A percentile compares a stretch with the other conserved stretches of the same genome.
phyloP scores from a whole-genome alignment of 345 rosid genomes.

The Salix arbutifolia region DNA sequence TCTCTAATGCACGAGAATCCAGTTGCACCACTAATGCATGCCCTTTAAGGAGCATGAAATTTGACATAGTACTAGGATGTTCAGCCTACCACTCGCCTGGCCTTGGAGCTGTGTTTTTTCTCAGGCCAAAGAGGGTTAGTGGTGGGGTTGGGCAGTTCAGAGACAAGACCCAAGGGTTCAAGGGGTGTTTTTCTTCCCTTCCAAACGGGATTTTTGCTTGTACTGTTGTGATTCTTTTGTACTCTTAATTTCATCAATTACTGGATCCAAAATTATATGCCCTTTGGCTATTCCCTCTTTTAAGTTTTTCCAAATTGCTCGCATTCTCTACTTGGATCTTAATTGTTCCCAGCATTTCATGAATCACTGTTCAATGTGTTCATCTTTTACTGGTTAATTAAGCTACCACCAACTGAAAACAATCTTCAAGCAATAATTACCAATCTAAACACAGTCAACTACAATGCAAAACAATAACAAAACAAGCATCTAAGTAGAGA shows the following conservation, averaged over 20 bases:
- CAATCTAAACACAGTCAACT: background rate
- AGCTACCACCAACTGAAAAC: background rate
- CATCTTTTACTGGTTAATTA: background rate
- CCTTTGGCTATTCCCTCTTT: background rate
- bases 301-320: background rate
- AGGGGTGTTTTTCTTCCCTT: background rate
- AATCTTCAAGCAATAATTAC: background rate
- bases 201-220: background rate
- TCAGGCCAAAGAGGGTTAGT: background rate
- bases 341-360: background rate
- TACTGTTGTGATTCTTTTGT: background rate
- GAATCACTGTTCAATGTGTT: background rate
- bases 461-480: background rate
- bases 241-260: background rate
- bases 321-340: background rate
- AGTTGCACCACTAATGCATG: background rate
- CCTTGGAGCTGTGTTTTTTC: background rate
- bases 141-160: background rate
- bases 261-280: background rate
- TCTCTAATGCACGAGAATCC: background rate
- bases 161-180: background rate
- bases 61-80: background rate
- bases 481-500: background rate
- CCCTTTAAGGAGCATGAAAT: background rate
- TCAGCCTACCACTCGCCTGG: background rate